These are phyloP conservation scores for Geotrichum phurueaensis DNA, from an alignment of 1,139 yeast genomes.

Conservation along the genomic window DNA sequence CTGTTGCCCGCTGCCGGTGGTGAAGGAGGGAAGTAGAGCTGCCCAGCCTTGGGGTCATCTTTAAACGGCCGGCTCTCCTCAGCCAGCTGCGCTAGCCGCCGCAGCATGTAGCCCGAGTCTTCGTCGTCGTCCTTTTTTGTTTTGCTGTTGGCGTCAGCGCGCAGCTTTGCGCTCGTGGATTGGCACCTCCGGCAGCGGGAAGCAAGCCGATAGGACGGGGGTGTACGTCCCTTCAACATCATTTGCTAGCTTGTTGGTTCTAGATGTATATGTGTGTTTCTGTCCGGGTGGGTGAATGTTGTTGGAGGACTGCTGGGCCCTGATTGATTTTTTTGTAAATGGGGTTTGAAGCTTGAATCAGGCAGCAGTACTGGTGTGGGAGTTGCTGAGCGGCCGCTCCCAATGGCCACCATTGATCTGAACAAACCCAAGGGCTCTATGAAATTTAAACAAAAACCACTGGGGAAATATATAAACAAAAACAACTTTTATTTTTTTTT, in stretches of 20 bases:
- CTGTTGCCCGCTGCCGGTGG: neutral
- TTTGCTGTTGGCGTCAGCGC: neutral
- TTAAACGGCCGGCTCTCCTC: constrained; percentile 38
- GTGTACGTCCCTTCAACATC: neutral
- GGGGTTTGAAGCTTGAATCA: no score
- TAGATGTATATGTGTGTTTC: no score
- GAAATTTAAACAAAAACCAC: no score
- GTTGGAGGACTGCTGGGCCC: no score
- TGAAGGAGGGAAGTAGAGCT: constrained; percentile 9
- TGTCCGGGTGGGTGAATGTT: no score
- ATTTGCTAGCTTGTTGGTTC: neutral
- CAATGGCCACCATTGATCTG: no score
- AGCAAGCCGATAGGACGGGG: neutral
- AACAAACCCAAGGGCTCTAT: no score
- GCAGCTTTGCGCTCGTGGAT: neutral
- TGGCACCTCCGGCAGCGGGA: neutral
- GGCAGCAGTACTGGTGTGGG: no score
- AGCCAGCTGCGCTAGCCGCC: constrained; percentile 39
- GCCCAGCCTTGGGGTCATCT: constrained; percentile 34
- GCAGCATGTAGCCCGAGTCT: constrained; percentile 35
- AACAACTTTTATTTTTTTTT: neutral
- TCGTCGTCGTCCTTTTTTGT: constrained; percentile 13
- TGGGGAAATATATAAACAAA: neutral
- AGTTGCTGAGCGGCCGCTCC: no score
- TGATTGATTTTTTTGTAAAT: no score